Evolutionary conservation across 2,329 filamentous ascomycete species (phyloP).

Genomic region (Penicillium italicum): DNA sequence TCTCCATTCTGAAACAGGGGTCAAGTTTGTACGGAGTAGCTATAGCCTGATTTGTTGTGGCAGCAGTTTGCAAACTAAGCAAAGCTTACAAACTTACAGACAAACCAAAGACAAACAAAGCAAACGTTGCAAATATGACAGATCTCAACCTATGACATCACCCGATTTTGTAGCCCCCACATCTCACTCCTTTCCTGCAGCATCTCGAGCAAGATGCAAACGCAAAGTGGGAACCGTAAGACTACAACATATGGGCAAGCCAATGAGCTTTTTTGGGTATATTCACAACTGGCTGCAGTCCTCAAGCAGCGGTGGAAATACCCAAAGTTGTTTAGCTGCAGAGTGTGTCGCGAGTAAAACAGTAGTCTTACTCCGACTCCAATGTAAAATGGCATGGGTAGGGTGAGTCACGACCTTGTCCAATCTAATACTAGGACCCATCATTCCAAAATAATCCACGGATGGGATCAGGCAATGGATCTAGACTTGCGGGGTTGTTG

Average conservation of each 20-base stretch:
- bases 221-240: constrained; percentile 1
- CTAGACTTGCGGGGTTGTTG: constrained; percentile 24
- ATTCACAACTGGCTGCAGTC: neutral
- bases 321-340: neutral
- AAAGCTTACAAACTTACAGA: constrained; percentile 9
- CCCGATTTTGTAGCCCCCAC: neutral
- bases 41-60: neutral
- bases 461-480: constrained; percentile 5
- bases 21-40: too few species aligned
- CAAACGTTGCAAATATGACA: constrained; percentile 17
- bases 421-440: constrained; percentile 12
- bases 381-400: neutral
- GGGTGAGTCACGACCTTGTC: constrained; percentile 7
- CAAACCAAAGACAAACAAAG: constrained; percentile 13
- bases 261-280: neutral
- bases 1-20: too few species aligned
- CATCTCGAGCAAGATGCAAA: constrained; percentile 14
- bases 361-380: neutral
- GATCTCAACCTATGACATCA: constrained; percentile 24
- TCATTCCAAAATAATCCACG: constrained; percentile 5
- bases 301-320: neutral
- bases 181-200: neutral
- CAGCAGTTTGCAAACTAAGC: neutral
- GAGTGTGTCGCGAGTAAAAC: neutral
- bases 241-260: neutral